A percentile compares a stretch with the other conserved stretches of the same genome.
Evolutionary conservation across 2,329 filamentous ascomycete species (phyloP).

Genomic region (Botrytis fragariae): DNA sequence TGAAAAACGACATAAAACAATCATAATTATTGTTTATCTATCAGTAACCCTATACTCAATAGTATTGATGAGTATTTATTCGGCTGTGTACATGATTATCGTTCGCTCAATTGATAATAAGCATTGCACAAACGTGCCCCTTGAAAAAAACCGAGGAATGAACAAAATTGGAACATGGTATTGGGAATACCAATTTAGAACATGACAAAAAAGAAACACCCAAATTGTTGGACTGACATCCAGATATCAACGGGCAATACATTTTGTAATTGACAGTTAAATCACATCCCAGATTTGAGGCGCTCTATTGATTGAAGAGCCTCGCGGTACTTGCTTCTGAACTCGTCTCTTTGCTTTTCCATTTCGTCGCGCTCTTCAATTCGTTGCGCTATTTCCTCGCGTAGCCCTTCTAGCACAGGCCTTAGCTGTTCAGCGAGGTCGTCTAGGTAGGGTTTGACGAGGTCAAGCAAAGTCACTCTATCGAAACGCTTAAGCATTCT

Average conservation of each 20-base stretch:
- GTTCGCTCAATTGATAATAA: background rate
- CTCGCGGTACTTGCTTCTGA: background rate
- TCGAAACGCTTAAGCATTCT: background rate
- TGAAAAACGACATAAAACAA: background rate
- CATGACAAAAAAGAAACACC: background rate
- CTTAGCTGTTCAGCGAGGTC: background rate
- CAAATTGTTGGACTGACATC: background rate
- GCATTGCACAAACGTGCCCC: background rate
- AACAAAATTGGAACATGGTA: background rate
- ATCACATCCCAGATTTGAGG: background rate
- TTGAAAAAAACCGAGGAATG: background rate
- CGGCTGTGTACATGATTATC: background rate
- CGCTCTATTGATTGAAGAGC: background rate
- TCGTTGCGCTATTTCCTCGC: background rate
- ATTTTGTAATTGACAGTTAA: background rate
- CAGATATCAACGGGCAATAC: background rate
- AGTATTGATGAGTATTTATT: background rate
- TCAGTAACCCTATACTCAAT: background rate
- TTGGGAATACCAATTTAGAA: background rate
- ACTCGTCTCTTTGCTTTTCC: background rate
- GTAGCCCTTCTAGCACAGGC: background rate
- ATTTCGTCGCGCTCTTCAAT: background rate
- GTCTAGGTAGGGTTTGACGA: slow-evolving; percentile 1
- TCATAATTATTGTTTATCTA: background rate
- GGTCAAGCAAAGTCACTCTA: background rate